Evolutionary conservation across 2,329 filamentous ascomycete species (phyloP), one percentile per base, ranked within the genome.

Genomic region (Aspergillus texensis): DNA sequence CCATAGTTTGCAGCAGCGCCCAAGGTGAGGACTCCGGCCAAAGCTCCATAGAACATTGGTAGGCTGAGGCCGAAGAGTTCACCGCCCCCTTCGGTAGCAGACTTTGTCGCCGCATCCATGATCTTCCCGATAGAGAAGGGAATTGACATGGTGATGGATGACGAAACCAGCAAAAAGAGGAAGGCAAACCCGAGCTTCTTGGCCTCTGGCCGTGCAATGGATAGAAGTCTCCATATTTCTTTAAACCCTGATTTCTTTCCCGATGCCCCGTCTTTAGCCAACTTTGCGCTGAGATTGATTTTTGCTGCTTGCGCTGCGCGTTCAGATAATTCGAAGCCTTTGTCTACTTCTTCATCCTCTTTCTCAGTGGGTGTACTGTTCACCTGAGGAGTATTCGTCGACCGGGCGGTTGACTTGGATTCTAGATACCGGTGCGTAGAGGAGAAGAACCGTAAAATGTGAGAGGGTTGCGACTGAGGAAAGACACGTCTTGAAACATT

Each of bases 51-150:
- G 83, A 99, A 98, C 73, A 96, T 92, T 45, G 88, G 89, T 74
- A 96, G 83, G 50, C 90, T 91, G 64, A 98, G 80, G 24, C 95
- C 95, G 75, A 98, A 95, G 14, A 98, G 83, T 61, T 87, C 87
- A 41, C 82, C 73, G 26, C 84, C 83, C 24, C 88, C 90, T 58
- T 91, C 88, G 24, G 84, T 82, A 10, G 87, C 82, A 46, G 87
- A 84, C 72, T 93, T 91, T 11, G 93, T 96, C 10, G 94, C 93
- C 59, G 95, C 87, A 79, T 99, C 95, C 76, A 99, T 83, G 66
- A 99, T 96, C 75, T 94, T 94, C 62, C 95, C 95, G 68, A 99
- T 96, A 0, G 94, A 96, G 75, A 97, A 97, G 1, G 95, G 95
- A 64, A 99, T 92, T 2, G 93, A 94, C 91, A 99, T 96, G 62